These are phyloP conservation scores for Fusarium siculi DNA, from an alignment of 2,329 filamentous ascomycete genomes.

Conservation along the genomic window DNA sequence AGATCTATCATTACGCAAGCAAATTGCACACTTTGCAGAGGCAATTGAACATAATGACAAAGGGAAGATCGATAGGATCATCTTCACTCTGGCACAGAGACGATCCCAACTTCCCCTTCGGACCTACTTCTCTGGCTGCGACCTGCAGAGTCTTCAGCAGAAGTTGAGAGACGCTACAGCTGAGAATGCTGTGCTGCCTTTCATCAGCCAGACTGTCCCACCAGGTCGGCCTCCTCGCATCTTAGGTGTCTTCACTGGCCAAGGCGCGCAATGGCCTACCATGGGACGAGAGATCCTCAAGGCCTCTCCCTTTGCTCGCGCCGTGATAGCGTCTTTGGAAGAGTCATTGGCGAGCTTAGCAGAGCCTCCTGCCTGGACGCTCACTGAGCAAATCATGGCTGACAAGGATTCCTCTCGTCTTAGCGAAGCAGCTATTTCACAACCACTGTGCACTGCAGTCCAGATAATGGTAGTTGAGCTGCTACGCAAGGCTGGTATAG, in stretches of 20 bases:
- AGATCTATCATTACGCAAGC: not conserved
- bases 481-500: slow-evolving; percentile 46
- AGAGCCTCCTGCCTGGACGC: slow-evolving; percentile 40
- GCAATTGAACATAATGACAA: not conserved
- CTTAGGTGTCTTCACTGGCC: slow-evolving; percentile 49
- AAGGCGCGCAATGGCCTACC: slow-evolving; percentile 49
- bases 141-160: not conserved
- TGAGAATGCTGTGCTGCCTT: not conserved
- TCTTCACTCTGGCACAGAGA: not conserved
- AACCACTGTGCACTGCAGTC: slow-evolving; percentile 47
- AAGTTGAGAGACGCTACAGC: not conserved
- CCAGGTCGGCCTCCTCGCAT: not conserved
- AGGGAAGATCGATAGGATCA: not conserved
- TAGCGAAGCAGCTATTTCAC: slow-evolving; percentile 43
- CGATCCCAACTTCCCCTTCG: not conserved
- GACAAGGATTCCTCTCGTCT: not conserved
- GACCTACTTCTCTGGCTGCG: not conserved
- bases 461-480: slow-evolving; percentile 45
- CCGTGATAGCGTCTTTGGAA: slow-evolving; percentile 25
- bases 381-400: slow-evolving; percentile 3
- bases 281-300: slow-evolving; percentile 48
- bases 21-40: not conserved
- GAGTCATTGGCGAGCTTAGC: slow-evolving; percentile 30
- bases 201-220: not conserved
- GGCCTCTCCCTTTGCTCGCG: not conserved